Evolutionary conservation across 495 filamentous ascomycete genomes (phyloP), one percentile per base, ranked within the genome.

Genomic region (Aspergillus egyptiacus): DNA sequence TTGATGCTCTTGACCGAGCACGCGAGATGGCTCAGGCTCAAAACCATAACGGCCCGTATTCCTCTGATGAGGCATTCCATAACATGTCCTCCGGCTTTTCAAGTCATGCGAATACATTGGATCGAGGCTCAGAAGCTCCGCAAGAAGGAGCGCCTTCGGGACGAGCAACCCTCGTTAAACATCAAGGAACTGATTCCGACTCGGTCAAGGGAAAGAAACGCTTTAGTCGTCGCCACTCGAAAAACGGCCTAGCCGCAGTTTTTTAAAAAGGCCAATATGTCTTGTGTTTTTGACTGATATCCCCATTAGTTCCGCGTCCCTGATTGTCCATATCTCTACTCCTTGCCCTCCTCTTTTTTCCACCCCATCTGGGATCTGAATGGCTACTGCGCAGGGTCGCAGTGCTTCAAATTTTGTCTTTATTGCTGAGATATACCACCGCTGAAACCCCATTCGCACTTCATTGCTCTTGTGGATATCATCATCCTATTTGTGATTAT

Each of bases 221-320:
- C 27, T 96, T 96, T 67, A 91, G 86, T 65, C 87, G 87, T 62
- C 76, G 91, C 50, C 87, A 93, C 67, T 90, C 85, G 6, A 95
- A 94, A 69, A 93, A 85, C 60, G 89, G 89, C 15, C 74, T 95
- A 20, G 87, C 89, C 10, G 84, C 89, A 28, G 85, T 86, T 24
- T 90, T 91, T 58, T 91, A 67, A 60, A 46, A 60, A 39, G 1
- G 9, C 28, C 46, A 18, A 23, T 19, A 5, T 37, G 13, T 30
- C 28, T 19, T 27, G 14, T 32, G 11, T 44, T 32, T 20, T 28
- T 20, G 17, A 31, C 19, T 13, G 38, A 42, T 42, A 42, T 42
- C 28, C 47, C 37, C 27, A 27, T 33, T 31, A 19, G 30, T 28
- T 6, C 30, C 5, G 20, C 37, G n/a, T 51, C 34, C 35, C 10